Evolutionary conservation across 225 moss, liverwort and hornwort species (phyloP).

Genomic region (Lunularia cruciata): DNA sequence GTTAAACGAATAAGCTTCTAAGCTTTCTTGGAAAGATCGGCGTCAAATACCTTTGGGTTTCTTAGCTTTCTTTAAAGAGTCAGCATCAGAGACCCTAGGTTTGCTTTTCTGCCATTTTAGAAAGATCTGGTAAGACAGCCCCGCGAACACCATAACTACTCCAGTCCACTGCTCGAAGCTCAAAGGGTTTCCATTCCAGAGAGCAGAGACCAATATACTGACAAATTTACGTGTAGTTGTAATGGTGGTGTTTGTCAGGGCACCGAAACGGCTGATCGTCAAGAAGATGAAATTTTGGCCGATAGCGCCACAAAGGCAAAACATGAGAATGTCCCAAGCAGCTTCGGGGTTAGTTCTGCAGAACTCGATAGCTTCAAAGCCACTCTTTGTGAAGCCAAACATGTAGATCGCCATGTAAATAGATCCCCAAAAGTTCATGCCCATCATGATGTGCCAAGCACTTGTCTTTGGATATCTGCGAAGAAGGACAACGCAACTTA

Average conservation of each 20-base stretch:
- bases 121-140: conserved; percentile 73
- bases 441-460: conserved; percentile 97
- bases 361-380: conserved; percentile 76
- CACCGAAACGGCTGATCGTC: conserved; percentile 86
- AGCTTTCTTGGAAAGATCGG: neutral
- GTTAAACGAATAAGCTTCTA: too few relatives aligned
- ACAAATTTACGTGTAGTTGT: conserved; percentile 92
- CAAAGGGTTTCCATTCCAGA: conserved; percentile 82
- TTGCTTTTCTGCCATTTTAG: conserved; percentile 53
- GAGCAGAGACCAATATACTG: conserved; percentile 82
- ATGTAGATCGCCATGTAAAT: conserved; percentile 79
- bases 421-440: conserved; percentile 98
- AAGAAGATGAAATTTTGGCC: conserved; percentile 99
- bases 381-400: conserved; percentile 76
- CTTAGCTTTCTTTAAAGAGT: conserved; percentile 21
- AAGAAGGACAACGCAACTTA: neutral
- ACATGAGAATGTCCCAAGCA: conserved; percentile 82
- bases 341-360: conserved; percentile 71
- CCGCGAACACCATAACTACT: conserved; percentile 78
- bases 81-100: neutral
- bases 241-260: conserved; percentile 89
- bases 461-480: conserved; percentile 88
- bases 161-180: conserved; percentile 70
- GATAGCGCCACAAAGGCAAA: conserved; percentile 86
- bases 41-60: neutral